These are phyloP conservation scores for Coprinopsis marcescibilis DNA, from an alignment of 768 basidiomycete species.

Conservation along the genomic window DNA sequence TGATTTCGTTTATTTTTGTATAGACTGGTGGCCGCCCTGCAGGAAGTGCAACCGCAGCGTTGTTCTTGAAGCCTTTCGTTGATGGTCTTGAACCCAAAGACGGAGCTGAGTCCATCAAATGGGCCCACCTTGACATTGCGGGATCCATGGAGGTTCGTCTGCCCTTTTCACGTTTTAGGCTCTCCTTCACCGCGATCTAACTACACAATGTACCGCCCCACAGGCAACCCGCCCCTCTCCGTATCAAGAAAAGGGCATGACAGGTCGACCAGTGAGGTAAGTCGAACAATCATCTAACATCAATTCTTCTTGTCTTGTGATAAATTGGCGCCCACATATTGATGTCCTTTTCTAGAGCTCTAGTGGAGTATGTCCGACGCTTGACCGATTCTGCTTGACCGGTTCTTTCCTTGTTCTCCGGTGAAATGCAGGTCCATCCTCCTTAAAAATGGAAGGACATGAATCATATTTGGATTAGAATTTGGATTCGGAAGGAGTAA, in stretches of 20 bases:
- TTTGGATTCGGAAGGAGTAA: too few species aligned
- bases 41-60: slow-evolving; percentile 75
- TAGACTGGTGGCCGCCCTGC: slow-evolving; percentile 69
- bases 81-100: slow-evolving; percentile 64
- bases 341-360: too few species aligned
- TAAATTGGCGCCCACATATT: too few species aligned
- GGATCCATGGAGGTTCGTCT: slow-evolving; percentile 65
- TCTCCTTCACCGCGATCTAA: background rate
- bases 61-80: slow-evolving; percentile 83
- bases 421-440: too few species aligned
- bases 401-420: too few species aligned
- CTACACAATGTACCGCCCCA: background rate
- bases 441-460: too few species aligned
- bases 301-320: background rate
- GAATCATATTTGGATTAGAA: too few species aligned
- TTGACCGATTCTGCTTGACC: too few species aligned
- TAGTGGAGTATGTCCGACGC: slow-evolving; percentile 38
- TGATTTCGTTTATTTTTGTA: background rate
- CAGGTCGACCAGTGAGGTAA: slow-evolving; percentile 73
- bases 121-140: slow-evolving; percentile 88
- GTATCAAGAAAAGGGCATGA: slow-evolving; percentile 74
- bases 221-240: slow-evolving; percentile 47
- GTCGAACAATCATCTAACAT: too few species aligned
- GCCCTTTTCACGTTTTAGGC: background rate
- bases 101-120: slow-evolving; percentile 55